Evolutionary conservation across 352 stramenopile species (phyloP).

Genomic region (Thalassiosira sp.): DNA sequence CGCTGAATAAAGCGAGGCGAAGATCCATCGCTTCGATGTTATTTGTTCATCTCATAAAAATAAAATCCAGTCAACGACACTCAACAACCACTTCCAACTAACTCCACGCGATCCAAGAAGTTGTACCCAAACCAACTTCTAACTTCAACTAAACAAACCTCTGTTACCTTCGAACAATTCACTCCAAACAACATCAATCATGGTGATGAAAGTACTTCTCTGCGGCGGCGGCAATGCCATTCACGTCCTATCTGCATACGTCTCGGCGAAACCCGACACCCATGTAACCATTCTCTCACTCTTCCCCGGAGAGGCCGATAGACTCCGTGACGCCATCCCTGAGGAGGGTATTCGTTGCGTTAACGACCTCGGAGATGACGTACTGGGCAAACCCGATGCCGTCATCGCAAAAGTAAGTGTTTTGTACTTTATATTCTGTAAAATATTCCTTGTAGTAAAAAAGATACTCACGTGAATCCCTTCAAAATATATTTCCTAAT

Average conservation of each 20-base stretch:
- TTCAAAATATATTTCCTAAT: not conserved
- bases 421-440: too few species aligned
- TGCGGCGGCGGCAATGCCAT: constrained; percentile 68
- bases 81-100: too few species aligned
- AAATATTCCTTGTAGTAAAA: too few species aligned
- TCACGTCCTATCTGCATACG: constrained; percentile 51
- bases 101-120: too few species aligned
- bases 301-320: constrained; percentile 62
- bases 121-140: too few species aligned
- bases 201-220: constrained; percentile 51
- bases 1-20: too few species aligned
- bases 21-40: too few species aligned
- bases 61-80: too few species aligned
- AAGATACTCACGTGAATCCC: too few species aligned
- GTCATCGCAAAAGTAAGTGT: constrained; percentile 21
- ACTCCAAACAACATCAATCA: not conserved
- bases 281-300: constrained; percentile 56
- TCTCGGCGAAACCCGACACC: constrained; percentile 18
- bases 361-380: constrained; percentile 54
- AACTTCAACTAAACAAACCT: too few species aligned
- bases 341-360: constrained; percentile 48
- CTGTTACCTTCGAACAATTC: too few species aligned
- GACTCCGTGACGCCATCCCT: constrained; percentile 45
- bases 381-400: constrained; percentile 41
- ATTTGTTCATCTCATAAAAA: too few species aligned